phyloP scores from a whole-genome alignment of 176 grass and related monocot genomes.

The Musa schizocarpa region DNA sequence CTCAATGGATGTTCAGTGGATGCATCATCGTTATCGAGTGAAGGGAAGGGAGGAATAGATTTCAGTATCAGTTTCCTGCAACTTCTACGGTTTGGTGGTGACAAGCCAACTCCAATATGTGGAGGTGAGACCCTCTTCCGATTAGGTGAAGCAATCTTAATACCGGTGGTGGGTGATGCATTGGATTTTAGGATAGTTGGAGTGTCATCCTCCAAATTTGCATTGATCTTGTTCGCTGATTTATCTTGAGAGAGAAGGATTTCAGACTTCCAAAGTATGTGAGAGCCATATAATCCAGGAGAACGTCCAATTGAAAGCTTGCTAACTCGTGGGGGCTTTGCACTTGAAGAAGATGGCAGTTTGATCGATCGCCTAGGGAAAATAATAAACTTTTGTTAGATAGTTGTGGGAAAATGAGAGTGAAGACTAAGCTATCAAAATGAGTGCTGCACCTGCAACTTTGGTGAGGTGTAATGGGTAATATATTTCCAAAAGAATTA shows the following conservation, averaged over 20 bases:
- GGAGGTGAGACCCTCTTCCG: constrained; percentile 87
- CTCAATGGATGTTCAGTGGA: constrained; percentile 26
- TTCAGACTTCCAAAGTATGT: constrained; percentile 24
- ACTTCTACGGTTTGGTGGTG: constrained; percentile 64
- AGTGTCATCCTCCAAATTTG: constrained; percentile 36
- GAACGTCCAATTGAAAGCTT: constrained; percentile 43
- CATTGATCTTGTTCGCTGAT: constrained; percentile 22
- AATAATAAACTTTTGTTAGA: constrained; percentile 3
- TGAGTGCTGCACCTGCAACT: constrained; percentile 43
- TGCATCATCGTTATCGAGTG: constrained; percentile 46
- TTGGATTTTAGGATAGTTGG: constrained; percentile 33
- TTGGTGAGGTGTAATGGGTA: constrained; percentile 65
- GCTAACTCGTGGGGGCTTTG: constrained; percentile 60
- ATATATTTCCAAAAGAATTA: constrained; percentile 36
- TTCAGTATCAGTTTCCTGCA: constrained; percentile 82
- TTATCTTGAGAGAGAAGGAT: constrained; percentile 20
- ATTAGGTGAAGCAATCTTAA: constrained; percentile 80
- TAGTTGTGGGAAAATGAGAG: not conserved
- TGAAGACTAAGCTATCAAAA: not conserved
- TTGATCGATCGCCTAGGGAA: constrained; percentile 51
- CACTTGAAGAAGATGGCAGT: constrained; percentile 56
- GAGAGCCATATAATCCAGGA: constrained; percentile 37
- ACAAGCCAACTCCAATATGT: constrained; percentile 36
- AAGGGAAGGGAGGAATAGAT: constrained; percentile 90
- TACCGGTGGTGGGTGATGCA: constrained; percentile 33